Evolutionary conservation across 345 rosid genomes (phyloP).

Genomic region (Gossypium ekmanianum): DNA sequence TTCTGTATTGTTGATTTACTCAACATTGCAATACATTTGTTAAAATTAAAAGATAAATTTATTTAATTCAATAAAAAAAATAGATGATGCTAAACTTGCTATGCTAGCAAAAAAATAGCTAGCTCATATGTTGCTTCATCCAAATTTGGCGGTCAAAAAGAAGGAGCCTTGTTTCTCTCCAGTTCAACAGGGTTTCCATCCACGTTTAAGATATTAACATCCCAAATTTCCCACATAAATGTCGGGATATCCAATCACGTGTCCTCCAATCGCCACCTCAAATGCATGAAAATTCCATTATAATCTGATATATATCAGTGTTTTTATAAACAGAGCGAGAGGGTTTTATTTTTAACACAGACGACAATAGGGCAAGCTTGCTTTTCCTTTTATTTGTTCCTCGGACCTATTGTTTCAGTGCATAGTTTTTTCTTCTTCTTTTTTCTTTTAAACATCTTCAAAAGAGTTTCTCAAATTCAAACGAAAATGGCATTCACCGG

Average conservation of each 20-base stretch:
- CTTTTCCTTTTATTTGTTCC: background rate
- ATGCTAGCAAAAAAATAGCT: background rate
- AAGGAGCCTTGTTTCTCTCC: slow-evolving; percentile 25
- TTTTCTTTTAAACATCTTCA: background rate
- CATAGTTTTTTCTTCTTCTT: background rate
- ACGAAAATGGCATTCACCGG: slow-evolving; percentile 80
- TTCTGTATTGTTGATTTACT: no score
- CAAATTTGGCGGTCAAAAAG: slow-evolving; percentile 25
- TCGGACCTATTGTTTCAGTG: background rate
- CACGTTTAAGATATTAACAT: slow-evolving; percentile 11
- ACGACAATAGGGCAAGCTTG: background rate
- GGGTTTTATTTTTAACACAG: background rate
- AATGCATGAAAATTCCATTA: no score
- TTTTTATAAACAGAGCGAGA: background rate
- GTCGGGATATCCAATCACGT: slow-evolving; percentile 52
- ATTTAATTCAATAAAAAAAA: no score
- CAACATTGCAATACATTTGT: no score
- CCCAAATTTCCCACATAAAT: slow-evolving; percentile 18
- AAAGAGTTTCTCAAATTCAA: background rate
- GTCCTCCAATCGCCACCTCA: slow-evolving; percentile 18
- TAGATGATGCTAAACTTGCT: no score
- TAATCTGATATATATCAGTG: background rate
- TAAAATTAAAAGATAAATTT: no score
- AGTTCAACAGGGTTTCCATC: slow-evolving; percentile 16
- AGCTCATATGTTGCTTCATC: background rate